Conservation (phyloP, 2,329 filamentous ascomycete genomes). For the Seiridium cupressi region DNA sequence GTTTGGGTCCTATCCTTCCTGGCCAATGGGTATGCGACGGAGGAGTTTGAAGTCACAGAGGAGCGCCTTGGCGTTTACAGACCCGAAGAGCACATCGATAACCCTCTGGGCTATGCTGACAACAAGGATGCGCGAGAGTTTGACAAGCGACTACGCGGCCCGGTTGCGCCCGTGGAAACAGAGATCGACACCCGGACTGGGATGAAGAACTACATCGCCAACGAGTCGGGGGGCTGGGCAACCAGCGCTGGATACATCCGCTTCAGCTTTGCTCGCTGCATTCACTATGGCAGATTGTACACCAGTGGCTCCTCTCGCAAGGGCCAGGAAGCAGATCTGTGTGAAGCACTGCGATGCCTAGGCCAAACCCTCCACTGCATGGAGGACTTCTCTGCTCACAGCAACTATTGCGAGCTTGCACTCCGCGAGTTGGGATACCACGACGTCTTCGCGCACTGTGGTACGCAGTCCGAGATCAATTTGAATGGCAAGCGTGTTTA, state of each 20-base stretch:
- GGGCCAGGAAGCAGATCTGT: slow-evolving; percentile 75
- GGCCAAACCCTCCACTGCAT: slow-evolving; percentile 76
- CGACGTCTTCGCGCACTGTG: slow-evolving; percentile 73
- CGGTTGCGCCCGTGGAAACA: slow-evolving; percentile 69
- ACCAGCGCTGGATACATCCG: slow-evolving; percentile 85
- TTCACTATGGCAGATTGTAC: slow-evolving; percentile 76
- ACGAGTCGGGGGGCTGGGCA: slow-evolving; percentile 82
- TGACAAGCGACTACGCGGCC: slow-evolving; percentile 78
- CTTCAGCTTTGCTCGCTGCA: slow-evolving; percentile 70
- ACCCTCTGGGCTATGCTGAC: slow-evolving; percentile 83
- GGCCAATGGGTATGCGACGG: slow-evolving; percentile 81
- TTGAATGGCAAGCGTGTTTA: slow-evolving; percentile 66
- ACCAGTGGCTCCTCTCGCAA: slow-evolving; percentile 60
- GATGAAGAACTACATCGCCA: slow-evolving; percentile 99
- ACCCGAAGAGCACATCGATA: slow-evolving; percentile 73
- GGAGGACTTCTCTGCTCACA: slow-evolving; percentile 79
- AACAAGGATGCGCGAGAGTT: slow-evolving; percentile 79
- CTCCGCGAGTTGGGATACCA: slow-evolving; percentile 69
- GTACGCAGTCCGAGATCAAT: slow-evolving; percentile 63
- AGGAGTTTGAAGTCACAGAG: slow-evolving; percentile 79
- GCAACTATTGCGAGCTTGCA: slow-evolving; percentile 78
- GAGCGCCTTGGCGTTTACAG: slow-evolving; percentile 79
- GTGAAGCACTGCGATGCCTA: slow-evolving; percentile 73
- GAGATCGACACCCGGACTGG: slow-evolving; percentile 74
- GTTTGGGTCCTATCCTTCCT: slow-evolving; percentile 83